These are phyloP conservation scores for Starmerella davenportii DNA, from an alignment of 805 yeast genomes.

Conservation along the genomic window DNA sequence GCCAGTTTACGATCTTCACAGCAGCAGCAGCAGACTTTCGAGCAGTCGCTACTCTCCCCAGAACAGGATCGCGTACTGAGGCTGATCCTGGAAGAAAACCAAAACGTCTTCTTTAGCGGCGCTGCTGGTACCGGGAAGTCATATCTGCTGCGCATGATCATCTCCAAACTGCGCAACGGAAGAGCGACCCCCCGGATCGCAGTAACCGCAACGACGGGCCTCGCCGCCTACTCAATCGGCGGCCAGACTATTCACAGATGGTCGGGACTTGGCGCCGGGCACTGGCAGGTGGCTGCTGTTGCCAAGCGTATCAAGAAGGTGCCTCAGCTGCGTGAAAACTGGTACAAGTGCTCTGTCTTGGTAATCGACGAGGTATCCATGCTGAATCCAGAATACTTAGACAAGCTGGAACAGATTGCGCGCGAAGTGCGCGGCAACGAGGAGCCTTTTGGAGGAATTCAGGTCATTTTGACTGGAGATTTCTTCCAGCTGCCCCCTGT, in stretches of 20 bases:
- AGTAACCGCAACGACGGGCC: conserved; percentile 85
- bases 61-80: conserved; percentile 42
- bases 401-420: conserved; percentile 55
- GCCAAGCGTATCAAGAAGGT: conserved; percentile 32
- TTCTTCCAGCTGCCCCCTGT: conserved; percentile 94
- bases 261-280: conserved; percentile 67
- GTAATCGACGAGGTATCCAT: conserved; percentile 86
- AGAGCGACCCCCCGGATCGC: conserved; percentile 37
- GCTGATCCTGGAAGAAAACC: conserved; percentile 37
- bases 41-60: conserved; percentile 8
- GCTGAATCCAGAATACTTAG: conserved; percentile 64
- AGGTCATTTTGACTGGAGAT: conserved; percentile 76
- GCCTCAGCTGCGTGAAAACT: conserved; percentile 23
- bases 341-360: conserved; percentile 53
- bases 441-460: conserved; percentile 85
- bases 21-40: conserved; percentile 4
- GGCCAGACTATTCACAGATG: conserved; percentile 75
- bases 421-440: conserved; percentile 32
- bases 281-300: conserved; percentile 29
- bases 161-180: conserved; percentile 28
- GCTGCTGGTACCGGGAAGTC: conserved; percentile 99
- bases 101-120: conserved; percentile 77
- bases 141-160: conserved; percentile 48
- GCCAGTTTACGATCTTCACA: background rate
- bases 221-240: conserved; percentile 83